phyloP scores from a whole-genome alignment of 2,329 filamentous ascomycete species.

The Drechslerella dactyloides region DNA sequence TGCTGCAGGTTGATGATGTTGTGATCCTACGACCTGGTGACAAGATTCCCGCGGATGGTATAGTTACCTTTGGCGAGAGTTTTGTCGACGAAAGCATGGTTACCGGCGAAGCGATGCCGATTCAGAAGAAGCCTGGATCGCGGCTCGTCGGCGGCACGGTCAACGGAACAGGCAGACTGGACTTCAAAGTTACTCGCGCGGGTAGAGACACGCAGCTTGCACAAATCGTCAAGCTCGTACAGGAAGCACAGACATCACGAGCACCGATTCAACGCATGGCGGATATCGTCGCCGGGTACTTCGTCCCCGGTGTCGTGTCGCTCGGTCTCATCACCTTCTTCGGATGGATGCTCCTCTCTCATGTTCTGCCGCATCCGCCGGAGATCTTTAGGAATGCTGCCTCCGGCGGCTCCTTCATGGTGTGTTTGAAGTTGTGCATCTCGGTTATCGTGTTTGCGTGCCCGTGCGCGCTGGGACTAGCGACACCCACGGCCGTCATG shows the following conservation, averaged over 20 bases:
- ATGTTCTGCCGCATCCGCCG: constrained; percentile 81
- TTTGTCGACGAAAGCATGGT: constrained; percentile 99
- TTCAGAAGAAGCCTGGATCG: constrained; percentile 82
- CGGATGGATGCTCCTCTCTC: constrained; percentile 93
- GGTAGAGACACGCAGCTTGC: constrained; percentile 95
- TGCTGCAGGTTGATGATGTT: constrained; percentile 91
- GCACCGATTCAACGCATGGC: constrained; percentile 94
- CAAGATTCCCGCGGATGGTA: constrained; percentile 93
- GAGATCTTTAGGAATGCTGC: constrained; percentile 80
- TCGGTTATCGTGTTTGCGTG: constrained; percentile 98
- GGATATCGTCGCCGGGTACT: constrained; percentile 89
- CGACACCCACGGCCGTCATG: constrained; percentile 97
- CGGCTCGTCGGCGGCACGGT: constrained; percentile 90
- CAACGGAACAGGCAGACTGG: constrained; percentile 87
- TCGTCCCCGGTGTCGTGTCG: constrained; percentile 85
- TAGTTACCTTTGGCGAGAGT: constrained; percentile 84
- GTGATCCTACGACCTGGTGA: constrained; percentile 92
- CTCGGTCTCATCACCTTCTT: constrained; percentile 85
- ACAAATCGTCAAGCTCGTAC: constrained; percentile 97
- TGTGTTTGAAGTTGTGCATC: constrained; percentile 96
- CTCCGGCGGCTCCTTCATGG: constrained; percentile 91
- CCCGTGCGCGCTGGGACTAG: constrained; percentile 92
- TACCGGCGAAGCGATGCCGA: constrained; percentile 94
- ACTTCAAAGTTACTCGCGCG: constrained; percentile 89
- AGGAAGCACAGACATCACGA: constrained; percentile 91